Percentiles rank a stretch among this genome's conserved stretches.
Conservation (phyloP, 2,329 filamentous ascomycete species). For the Xylaria multiplex region DNA sequence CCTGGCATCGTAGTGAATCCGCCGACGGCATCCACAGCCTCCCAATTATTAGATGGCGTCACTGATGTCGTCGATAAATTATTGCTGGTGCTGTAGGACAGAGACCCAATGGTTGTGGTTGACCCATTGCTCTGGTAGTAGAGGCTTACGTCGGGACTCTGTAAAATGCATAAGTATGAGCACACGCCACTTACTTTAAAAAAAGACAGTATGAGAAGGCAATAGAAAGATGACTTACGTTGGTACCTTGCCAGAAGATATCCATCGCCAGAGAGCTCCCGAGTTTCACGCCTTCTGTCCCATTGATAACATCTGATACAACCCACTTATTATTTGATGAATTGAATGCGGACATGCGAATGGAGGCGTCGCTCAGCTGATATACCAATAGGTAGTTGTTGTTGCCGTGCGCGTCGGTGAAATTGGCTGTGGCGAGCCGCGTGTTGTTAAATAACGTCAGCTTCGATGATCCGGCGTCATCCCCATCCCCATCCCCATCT, state of each 20-base stretch:
- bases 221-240: conserved; percentile 13
- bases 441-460: conserved; percentile 31
- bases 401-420: conserved; percentile 43
- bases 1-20: conserved; percentile 40
- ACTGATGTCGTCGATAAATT: conserved; percentile 36
- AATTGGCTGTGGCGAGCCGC: conserved; percentile 45
- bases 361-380: conserved; percentile 44
- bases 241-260: conserved; percentile 24
- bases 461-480: conserved; percentile 6
- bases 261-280: conserved; percentile 28
- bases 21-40: conserved; percentile 36
- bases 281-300: conserved; percentile 35
- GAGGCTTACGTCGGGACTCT: conserved; percentile 39
- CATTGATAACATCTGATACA: conserved; percentile 44
- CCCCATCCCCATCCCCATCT: background rate
- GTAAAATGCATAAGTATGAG: conserved; percentile 18
- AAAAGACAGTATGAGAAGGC: background rate
- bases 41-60: conserved; percentile 39
- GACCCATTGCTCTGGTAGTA: conserved; percentile 43
- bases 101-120: conserved; percentile 37
- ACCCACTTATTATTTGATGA: conserved; percentile 43
- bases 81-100: conserved; percentile 35
- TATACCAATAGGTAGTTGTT: conserved; percentile 45
- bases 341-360: conserved; percentile 46
- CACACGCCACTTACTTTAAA: background rate